Base-by-base conservation (phyloP, 352 stramenopile genomes). In the Globisporangium heterothallicum region DNA sequence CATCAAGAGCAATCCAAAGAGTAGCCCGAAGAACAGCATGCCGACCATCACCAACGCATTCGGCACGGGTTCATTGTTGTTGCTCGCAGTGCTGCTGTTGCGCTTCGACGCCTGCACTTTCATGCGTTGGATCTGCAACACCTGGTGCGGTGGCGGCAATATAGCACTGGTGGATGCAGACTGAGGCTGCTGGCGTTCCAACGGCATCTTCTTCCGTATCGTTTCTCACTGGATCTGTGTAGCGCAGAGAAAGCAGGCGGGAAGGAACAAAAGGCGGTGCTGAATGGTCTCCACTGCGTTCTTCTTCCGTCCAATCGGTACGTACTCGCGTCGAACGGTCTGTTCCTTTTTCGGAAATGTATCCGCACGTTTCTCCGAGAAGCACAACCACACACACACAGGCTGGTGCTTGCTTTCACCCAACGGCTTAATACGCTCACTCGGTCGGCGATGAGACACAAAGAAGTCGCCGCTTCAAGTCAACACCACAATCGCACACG, bases 11-110 rank as follows among this genome's bases (percentile, higher is more conserved):
- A 91, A 72, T 35, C 66, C 67, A 14, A 88, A 14, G 18, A 91
- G 46, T 42, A 93, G 61, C 1, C 72, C 69, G 9, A 76, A 69
- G 44, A 91, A 82, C 26, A 91, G 65, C 65, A 91, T 69, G 30
- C 65, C 64, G 22, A 93, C 74, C 30, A 93, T 66, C 38, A 86
- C 77, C 50, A 93, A 64, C 24, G 80, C 72, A 36, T 80, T 87
- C 25, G 62, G 70, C 44, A 78, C 47, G 8, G 74, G 63, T 29
- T 85, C 73, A 41, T 64, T 68, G 25, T 34, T 49, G 13, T 18
- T 53, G 5, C 55, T 48, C 21, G 45, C 40, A 50, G 52, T 50
- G 2, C 42, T 25, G 40, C 34, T 71, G 18, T 25, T 65, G 42
- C 44, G 41, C 42, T 35, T 47, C 14, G 53, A 57, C 16, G 48